Evolutionary conservation across 129 eudicot species (phyloP), one percentile per base, ranked within the genome.

Genomic region (Smallanthus sonchifolius): DNA sequence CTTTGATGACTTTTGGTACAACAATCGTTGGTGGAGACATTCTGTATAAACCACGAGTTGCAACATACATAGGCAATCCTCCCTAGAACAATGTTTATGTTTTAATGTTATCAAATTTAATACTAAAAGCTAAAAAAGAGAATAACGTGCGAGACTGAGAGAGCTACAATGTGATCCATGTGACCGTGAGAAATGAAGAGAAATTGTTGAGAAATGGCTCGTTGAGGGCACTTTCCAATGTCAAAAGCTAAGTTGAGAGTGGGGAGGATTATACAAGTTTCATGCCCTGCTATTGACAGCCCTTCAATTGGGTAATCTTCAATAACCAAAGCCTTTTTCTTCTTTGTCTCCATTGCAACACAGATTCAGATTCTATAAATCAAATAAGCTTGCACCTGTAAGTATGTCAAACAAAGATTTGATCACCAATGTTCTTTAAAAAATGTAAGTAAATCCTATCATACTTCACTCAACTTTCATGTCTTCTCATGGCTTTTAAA

Each of bases 51-150:
- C 96, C 97, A 32, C 99, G 97, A 13, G 97, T 91, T 38, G 97
- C 99, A 84, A 94, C 99, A 85, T 94, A 91, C 99, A 94, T 91
- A 4, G 99, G 99, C 51, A 94, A 74, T 48, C 99, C 97, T 59
- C 99, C 99, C 97, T 90, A 51, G 2, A 24, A 69, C 67, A 43
- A 70, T 17, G 14, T 69, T 42, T 11, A 32, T 35, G 63, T 34
- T 36, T 69, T 16, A 69, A 34, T 35, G 10, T 48, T n/a, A 13
- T 69, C 47, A 69, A 34, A 69, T 16, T 2, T 16, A 30, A 17
- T 76, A 69, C 35, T 14, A 20, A 17, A 61, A 55, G n/a, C 60
- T 0, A 5, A 75, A 55, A 56, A 17, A 57, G 9, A 44, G 32
- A 32, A 69, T 65, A 37, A 35, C 16, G 74, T 63, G 61, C 4